A percentile compares a stretch with the other conserved stretches of the same genome.
Conservation (phyloP, 495 filamentous ascomycete genomes). For the Pseudomonodictys pantanalensis region DNA sequence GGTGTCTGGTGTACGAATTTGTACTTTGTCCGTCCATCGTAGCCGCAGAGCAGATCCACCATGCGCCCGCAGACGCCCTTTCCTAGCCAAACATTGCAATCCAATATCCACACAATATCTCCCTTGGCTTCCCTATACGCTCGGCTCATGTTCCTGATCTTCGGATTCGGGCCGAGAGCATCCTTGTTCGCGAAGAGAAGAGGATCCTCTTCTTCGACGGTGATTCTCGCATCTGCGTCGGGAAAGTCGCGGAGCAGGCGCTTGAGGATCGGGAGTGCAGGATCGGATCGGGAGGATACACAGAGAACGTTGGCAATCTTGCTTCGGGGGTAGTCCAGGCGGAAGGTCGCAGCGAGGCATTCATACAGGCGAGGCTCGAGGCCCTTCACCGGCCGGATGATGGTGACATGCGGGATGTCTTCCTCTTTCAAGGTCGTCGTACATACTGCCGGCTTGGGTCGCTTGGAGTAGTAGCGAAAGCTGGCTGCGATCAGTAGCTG, state of each 20-base stretch:
- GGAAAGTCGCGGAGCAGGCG: constrained; percentile 70
- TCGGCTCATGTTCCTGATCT: constrained; percentile 94
- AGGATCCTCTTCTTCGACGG: constrained; percentile 88
- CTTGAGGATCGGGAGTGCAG: constrained; percentile 71
- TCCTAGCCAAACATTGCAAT: constrained; percentile 94
- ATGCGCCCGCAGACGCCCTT: constrained; percentile 75
- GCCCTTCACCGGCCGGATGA: constrained; percentile 91
- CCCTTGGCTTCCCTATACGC: constrained; percentile 92
- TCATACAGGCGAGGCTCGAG: constrained; percentile 87
- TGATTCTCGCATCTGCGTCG: constrained; percentile 65
- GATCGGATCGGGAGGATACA: constrained; percentile 71
- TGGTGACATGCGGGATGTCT: constrained; percentile 70
- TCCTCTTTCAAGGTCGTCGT: constrained; percentile 14
- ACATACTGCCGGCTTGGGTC: constrained; percentile 18
- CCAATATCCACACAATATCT: constrained; percentile 90
- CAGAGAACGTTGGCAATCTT: constrained; percentile 84
- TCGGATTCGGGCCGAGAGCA: constrained; percentile 89
- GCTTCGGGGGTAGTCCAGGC: constrained; percentile 71
- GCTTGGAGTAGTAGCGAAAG: constrained; percentile 26
- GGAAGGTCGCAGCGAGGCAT: constrained; percentile 87
- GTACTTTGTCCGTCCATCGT: constrained; percentile 56
- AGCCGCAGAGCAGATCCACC: constrained; percentile 81
- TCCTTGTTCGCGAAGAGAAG: constrained; percentile 55
- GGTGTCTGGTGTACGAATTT: constrained; percentile 97
- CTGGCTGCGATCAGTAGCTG: constrained; percentile 24